Conservation (phyloP, 2,329 filamentous ascomycete genomes). For the Paradendryphiella salina region DNA sequence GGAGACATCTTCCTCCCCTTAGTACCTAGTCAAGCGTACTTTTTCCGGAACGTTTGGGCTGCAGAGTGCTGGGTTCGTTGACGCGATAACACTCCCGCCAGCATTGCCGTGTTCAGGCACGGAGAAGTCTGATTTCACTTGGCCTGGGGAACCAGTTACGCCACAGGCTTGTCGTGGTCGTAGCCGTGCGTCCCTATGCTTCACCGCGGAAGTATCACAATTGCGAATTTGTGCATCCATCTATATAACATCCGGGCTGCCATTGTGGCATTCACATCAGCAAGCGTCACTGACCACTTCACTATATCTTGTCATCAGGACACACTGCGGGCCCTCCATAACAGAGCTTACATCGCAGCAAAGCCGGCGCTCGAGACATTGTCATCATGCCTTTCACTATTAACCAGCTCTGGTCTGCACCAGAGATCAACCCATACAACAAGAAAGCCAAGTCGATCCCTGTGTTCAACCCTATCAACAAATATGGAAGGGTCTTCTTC, state of each 20-base stretch:
- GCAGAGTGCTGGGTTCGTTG: constrained; percentile 15
- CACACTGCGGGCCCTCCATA: constrained; percentile 14
- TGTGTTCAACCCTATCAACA: constrained; percentile 73
- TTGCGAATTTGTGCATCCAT: constrained; percentile 15
- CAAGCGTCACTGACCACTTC: constrained; percentile 19
- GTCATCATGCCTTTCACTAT: constrained; percentile 42
- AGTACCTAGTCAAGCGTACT: constrained; percentile 17
- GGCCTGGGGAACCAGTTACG: constrained; percentile 25
- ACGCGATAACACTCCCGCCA: constrained; percentile 36
- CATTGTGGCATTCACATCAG: constrained; percentile 21
- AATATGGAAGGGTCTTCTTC: constrained; percentile 86
- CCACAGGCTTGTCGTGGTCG: constrained; percentile 24
- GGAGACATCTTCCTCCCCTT: constrained; percentile 12
- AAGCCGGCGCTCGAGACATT: constrained; percentile 1
- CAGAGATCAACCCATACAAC: constrained; percentile 81
- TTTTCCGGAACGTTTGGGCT: constrained; percentile 20
- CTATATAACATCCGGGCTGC: constrained; percentile 33
- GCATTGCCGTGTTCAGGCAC: constrained; percentile 18
- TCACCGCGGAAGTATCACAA: constrained; percentile 44
- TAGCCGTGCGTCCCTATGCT: constrained; percentile 33
- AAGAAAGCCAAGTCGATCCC: constrained; percentile 81
- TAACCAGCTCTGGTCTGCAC: constrained; percentile 52
- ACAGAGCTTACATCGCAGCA: constrained; percentile 1
- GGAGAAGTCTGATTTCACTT: constrained; percentile 32
- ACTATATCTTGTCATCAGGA: constrained; percentile 8